A percentile compares a stretch with the other conserved stretches of the same genome.
phyloP scores from a whole-genome alignment of 2,329 filamentous ascomycete genomes.

The Xylaria sp. region DNA sequence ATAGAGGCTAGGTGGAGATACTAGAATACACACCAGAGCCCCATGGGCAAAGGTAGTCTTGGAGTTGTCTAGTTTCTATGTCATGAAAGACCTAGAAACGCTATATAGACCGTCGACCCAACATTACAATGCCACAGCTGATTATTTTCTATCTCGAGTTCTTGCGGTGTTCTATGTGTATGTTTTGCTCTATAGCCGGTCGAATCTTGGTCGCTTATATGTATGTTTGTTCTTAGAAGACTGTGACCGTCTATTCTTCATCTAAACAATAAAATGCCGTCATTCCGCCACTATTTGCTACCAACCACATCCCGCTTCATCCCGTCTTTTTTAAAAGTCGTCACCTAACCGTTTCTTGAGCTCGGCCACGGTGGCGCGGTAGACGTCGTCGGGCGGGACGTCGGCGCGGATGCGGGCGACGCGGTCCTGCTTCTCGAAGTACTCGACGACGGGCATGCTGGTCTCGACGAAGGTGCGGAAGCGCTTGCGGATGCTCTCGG shows the following conservation, averaged over 20 bases:
- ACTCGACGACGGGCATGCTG: slow-evolving; percentile 95
- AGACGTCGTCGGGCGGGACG: slow-evolving; percentile 71
- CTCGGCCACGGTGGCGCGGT: slow-evolving; percentile 62
- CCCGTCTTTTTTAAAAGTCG: slow-evolving; percentile 46
- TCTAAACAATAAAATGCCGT: neutral
- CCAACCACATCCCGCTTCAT: neutral
- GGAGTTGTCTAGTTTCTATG: slow-evolving; percentile 28
- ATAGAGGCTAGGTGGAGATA: slow-evolving; percentile 32
- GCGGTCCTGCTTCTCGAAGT: slow-evolving; percentile 79
- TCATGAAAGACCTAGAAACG: slow-evolving; percentile 23
- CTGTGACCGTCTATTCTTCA: slow-evolving; percentile 5
- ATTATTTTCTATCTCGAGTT: slow-evolving; percentile 26
- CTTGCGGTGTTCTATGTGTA: slow-evolving; percentile 14
- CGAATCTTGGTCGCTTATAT: neutral
- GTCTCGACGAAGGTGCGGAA: slow-evolving; percentile 95
- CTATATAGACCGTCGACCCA: slow-evolving; percentile 28
- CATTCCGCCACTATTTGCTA: neutral
- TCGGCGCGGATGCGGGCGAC: slow-evolving; percentile 85
- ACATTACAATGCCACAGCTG: slow-evolving; percentile 26
- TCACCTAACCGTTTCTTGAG: slow-evolving; percentile 62
- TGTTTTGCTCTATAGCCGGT: slow-evolving; percentile 28
- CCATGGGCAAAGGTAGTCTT: slow-evolving; percentile 18
- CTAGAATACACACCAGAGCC: slow-evolving; percentile 33
- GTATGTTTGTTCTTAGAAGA: neutral
- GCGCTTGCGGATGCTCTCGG: slow-evolving; percentile 93